These are phyloP conservation scores for Aspergillus candidus DNA, from an alignment of 2,329 filamentous ascomycete genomes.

Conservation along the genomic window DNA sequence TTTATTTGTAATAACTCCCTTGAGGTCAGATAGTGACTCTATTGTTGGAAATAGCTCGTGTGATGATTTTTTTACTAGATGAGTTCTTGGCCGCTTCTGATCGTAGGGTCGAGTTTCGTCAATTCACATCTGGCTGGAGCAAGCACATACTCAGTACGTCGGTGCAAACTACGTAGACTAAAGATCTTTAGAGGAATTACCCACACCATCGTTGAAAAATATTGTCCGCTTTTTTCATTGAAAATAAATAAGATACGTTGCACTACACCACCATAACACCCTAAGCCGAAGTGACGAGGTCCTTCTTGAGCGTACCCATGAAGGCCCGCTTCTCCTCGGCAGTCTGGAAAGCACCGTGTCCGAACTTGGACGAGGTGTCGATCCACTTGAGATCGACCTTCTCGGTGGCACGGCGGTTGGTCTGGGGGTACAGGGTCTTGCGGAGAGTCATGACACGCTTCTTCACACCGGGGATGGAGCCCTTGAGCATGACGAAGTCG, in stretches of 20 bases:
- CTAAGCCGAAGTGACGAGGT: constrained; percentile 57
- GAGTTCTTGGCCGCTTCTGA: no score
- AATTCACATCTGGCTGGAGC: no score
- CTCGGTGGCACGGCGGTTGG: constrained; percentile 89
- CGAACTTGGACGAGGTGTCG: constrained; percentile 99
- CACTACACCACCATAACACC: constrained; percentile 36
- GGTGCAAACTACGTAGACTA: no score
- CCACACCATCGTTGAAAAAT: constrained; percentile 21
- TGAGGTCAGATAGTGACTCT: no score
- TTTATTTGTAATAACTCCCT: no score
- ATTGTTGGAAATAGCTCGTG: no score
- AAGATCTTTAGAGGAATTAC: no score
- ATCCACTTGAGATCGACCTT: constrained; percentile 99
- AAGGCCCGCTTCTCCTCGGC: constrained; percentile 95
- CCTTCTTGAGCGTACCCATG: constrained; percentile 99
- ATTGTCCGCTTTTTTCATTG: constrained; percentile 37
- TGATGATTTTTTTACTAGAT: no score
- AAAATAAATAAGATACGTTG: constrained; percentile 31
- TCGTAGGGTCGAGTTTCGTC: no score
- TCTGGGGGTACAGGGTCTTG: constrained; percentile 98
- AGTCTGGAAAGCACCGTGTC: constrained; percentile 99
- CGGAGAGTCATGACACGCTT: constrained; percentile 98
- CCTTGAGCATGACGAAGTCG: constrained; percentile 98
- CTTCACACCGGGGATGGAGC: constrained; percentile 95
- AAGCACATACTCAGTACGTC: no score